phyloP scores from a whole-genome alignment of 2,329 filamentous ascomycete species.

The Colletotrichum limetticola region DNA sequence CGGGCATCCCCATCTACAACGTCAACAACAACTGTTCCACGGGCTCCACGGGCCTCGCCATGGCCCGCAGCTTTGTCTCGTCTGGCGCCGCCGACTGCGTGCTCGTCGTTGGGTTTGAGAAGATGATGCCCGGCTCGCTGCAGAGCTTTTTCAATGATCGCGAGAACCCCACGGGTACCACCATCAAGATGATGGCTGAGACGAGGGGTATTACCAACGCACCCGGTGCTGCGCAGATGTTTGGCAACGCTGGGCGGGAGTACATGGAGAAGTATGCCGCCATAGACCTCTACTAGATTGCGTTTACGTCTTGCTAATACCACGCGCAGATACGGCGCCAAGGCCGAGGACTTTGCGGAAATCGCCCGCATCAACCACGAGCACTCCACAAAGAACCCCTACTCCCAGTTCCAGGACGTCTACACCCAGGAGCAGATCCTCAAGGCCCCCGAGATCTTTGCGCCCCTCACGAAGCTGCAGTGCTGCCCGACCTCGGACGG shows the following conservation, averaged over 20 bases:
- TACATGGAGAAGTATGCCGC: constrained; percentile 85
- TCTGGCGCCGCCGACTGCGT: constrained; percentile 88
- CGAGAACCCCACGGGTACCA: constrained; percentile 80
- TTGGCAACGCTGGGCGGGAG: constrained; percentile 92
- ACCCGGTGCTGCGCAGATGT: constrained; percentile 90
- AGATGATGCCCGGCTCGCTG: constrained; percentile 94
- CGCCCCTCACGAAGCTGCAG: constrained; percentile 95
- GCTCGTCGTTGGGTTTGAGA: constrained; percentile 94
- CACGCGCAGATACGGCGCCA: constrained; percentile 79
- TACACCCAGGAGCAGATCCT: constrained; percentile 89
- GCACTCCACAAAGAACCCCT: constrained; percentile 92
- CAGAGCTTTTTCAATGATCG: constrained; percentile 88
- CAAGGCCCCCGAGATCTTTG: constrained; percentile 80
- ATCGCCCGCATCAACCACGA: constrained; percentile 93
- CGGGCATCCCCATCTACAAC: constrained; percentile 94
- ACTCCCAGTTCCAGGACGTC: constrained; percentile 96
- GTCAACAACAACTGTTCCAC: constrained; percentile 99
- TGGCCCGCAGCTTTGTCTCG: constrained; percentile 83
- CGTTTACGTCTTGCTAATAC: neutral
- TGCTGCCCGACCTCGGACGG: constrained; percentile 98
- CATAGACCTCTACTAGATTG: no score
- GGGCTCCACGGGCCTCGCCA: constrained; percentile 88
- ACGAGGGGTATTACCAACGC: constrained; percentile 85
- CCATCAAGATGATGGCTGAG: constrained; percentile 81
- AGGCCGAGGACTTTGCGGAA: constrained; percentile 88